These are phyloP conservation scores for Luzula sylvatica DNA, from an alignment of 176 grass and related monocot genomes.

Conservation along the genomic window DNA sequence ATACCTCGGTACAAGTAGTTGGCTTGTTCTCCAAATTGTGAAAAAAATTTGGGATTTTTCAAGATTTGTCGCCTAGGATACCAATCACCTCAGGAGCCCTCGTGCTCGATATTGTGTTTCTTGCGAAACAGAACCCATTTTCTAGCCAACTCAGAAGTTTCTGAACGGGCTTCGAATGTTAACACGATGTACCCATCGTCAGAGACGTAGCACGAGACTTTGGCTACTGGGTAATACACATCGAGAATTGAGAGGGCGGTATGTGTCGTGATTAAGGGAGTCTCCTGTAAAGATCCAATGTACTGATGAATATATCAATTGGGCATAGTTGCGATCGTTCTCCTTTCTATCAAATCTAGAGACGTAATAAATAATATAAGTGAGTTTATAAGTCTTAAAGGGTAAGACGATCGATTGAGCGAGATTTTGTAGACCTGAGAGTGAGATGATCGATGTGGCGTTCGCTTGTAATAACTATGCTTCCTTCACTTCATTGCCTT, in stretches of 20 bases:
- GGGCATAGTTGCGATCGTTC: conserved; percentile 71
- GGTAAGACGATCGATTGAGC: too few species aligned
- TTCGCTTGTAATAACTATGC: too few species aligned
- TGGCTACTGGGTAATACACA: conserved; percentile 85
- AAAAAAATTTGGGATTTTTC: too few species aligned
- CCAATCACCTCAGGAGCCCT: conserved; percentile 76
- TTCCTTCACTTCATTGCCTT: too few species aligned
- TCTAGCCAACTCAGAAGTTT: conserved; percentile 89
- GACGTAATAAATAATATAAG: too few species aligned
- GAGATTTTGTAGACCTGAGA: too few species aligned
- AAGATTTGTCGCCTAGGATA: too few species aligned
- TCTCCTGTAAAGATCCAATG: conserved; percentile 84
- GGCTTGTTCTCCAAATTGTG: too few species aligned
- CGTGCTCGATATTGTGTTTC: conserved; percentile 79
- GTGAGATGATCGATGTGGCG: too few species aligned
- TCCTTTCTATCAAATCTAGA: conserved; percentile 83
- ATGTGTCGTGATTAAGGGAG: conserved; percentile 79
- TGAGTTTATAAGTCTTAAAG: too few species aligned
- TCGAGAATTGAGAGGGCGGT: conserved; percentile 80
- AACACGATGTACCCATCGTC: conserved; percentile 84
- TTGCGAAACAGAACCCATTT: conserved; percentile 88
- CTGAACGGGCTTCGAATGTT: conserved; percentile 65
- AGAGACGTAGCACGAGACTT: conserved; percentile 94
- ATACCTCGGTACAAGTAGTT: too few species aligned
- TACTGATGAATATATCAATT: conserved; percentile 90